Conservation (phyloP, 805 yeast species). For the Lachancea waltii region DNA sequence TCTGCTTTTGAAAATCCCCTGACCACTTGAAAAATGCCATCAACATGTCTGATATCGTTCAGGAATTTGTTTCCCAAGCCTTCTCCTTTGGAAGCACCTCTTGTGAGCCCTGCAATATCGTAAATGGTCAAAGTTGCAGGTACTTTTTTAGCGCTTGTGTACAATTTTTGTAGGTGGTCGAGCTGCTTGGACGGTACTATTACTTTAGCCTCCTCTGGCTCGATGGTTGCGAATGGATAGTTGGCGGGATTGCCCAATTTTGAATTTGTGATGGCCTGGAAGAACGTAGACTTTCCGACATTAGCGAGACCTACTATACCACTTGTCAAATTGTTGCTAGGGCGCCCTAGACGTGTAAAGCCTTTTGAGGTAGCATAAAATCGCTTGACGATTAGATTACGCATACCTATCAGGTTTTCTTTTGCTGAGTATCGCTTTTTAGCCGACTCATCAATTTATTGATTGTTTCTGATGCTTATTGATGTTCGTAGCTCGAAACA, state of each 20-base stretch:
- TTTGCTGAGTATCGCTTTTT: not conserved
- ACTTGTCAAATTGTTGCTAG: slow-evolving; percentile 30
- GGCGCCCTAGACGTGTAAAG: slow-evolving; percentile 8
- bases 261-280: slow-evolving; percentile 73
- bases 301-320: slow-evolving; percentile 81
- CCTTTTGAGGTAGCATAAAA: slow-evolving; percentile 1
- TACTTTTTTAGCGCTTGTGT: slow-evolving; percentile 54
- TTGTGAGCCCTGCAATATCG: slow-evolving; percentile 78
- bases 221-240: slow-evolving; percentile 80
- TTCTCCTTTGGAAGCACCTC: slow-evolving; percentile 78
- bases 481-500: too few species aligned
- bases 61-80: slow-evolving; percentile 79
- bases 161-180: slow-evolving; percentile 47
- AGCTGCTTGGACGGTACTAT: slow-evolving; percentile 62
- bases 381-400: not conserved
- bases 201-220: slow-evolving; percentile 71
- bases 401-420: not conserved
- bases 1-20: slow-evolving; percentile 72
- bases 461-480: not conserved
- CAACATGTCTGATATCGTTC: slow-evolving; percentile 71
- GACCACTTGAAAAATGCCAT: slow-evolving; percentile 74
- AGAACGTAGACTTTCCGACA: slow-evolving; percentile 75
- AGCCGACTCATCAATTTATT: not conserved
- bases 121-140: slow-evolving; percentile 65
- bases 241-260: slow-evolving; percentile 68